Conservation (phyloP, 1,284 basidiomycete genomes). For the Mrakiaceae sp. region DNA sequence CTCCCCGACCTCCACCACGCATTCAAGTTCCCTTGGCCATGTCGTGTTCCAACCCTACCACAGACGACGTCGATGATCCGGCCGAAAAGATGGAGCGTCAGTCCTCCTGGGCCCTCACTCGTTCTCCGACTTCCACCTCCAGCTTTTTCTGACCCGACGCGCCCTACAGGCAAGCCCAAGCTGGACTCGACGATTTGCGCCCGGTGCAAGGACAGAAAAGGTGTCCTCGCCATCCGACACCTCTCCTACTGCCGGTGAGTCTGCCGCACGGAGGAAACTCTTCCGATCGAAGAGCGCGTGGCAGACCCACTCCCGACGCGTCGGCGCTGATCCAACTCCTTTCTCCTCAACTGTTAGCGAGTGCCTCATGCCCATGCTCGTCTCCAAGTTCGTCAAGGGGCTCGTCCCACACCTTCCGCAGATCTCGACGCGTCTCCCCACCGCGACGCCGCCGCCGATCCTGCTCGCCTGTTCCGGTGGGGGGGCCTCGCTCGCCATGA, state of each 20-base stretch:
- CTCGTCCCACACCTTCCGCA: neutral
- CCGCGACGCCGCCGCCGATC: neutral
- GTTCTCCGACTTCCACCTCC: neutral
- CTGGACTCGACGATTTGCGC: constrained; percentile 14
- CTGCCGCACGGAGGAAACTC: no score
- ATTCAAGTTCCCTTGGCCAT: no score
- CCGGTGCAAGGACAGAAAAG: constrained; percentile 13
- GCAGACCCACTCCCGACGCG: no score
- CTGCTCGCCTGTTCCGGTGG: constrained; percentile 15
- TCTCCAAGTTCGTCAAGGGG: neutral
- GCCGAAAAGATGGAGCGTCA: no score
- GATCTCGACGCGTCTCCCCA: no score
- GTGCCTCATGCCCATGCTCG: neutral
- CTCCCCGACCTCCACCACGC: no score
- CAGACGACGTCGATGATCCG: no score
- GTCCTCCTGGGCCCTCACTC: neutral
- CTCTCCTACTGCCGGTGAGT: constrained; percentile 15
- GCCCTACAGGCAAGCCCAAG: constrained; percentile 6
- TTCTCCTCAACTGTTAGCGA: neutral
- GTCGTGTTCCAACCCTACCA: no score
- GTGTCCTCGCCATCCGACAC: constrained; percentile 12
- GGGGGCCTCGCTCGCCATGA: constrained; percentile 5
- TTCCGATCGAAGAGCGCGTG: no score
- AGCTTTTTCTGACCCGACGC: neutral
- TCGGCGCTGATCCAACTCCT: neutral